These are phyloP conservation scores for Aspergillus cavernicola DNA, from an alignment of 495 filamentous ascomycete species.

Conservation along the genomic window DNA sequence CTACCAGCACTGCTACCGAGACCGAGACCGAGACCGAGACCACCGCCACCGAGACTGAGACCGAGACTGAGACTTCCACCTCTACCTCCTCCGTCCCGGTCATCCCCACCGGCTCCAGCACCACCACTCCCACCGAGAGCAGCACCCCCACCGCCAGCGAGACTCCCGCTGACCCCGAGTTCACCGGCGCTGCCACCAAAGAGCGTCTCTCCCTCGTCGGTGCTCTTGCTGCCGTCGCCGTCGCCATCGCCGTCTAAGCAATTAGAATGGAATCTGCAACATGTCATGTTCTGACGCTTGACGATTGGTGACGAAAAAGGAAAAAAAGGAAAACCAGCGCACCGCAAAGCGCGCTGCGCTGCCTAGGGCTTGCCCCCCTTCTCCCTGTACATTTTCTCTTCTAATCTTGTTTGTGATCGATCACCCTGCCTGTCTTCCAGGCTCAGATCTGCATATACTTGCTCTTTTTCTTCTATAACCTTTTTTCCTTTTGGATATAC, in stretches of 20 bases:
- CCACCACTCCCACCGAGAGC: slow-evolving; percentile 4
- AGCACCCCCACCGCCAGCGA: not conserved
- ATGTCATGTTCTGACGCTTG: slow-evolving; percentile 1
- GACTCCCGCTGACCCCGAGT: slow-evolving; percentile 20
- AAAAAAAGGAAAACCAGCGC: too few species aligned
- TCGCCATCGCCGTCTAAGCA: slow-evolving; percentile 29
- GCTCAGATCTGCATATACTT: too few species aligned
- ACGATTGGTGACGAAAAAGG: too few species aligned
- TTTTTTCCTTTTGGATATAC: not conserved
- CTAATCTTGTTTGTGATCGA: too few species aligned
- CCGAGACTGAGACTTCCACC: slow-evolving; percentile 1
- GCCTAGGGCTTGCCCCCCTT: too few species aligned
- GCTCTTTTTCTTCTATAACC: too few species aligned
- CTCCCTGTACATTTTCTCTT: too few species aligned
- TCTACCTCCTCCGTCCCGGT: slow-evolving; percentile 1
- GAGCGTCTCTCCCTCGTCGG: slow-evolving; percentile 25
- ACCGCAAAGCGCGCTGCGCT: too few species aligned
- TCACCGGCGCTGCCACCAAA: slow-evolving; percentile 32
- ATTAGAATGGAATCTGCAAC: not conserved
- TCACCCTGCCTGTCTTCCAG: too few species aligned
- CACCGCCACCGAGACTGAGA: slow-evolving; percentile 13
- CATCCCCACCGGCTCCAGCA: slow-evolving; percentile 1
- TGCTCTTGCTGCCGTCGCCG: slow-evolving; percentile 27
- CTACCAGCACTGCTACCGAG: slow-evolving; percentile 1
- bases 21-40: not conserved